Percentiles rank a stretch among this genome's conserved stretches.
Evolutionary conservation across 192 early-diverging fungal species (phyloP).

Genomic region (Glomus cerebriforme): DNA sequence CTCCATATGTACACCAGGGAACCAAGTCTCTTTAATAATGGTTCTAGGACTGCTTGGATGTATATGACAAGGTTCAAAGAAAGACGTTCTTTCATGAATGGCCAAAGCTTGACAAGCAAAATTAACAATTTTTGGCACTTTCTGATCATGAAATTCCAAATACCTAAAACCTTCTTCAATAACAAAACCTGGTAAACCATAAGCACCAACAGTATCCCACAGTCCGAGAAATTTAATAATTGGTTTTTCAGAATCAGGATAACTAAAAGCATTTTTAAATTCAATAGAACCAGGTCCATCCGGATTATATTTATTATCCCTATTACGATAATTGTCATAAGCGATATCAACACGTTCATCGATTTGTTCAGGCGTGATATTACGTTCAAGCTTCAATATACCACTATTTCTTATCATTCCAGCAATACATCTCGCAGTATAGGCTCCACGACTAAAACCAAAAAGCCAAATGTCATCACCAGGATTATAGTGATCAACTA

Average conservation of each 20-base stretch:
- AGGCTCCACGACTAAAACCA: conserved; percentile 32
- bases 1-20: not conserved
- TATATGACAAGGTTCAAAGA: not conserved
- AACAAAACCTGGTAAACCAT: conserved; percentile 22
- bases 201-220: conserved; percentile 26
- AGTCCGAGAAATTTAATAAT: conserved; percentile 35
- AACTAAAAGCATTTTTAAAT: conserved; percentile 18
- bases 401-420: conserved; percentile 38
- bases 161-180: conserved; percentile 15
- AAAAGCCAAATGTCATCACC: conserved; percentile 45
- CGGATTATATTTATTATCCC: not conserved
- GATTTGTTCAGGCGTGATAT: too few relatives aligned
- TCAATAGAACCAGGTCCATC: not conserved
- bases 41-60: not conserved
- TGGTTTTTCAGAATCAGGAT: conserved; percentile 15
- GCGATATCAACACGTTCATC: not conserved
- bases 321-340: conserved; percentile 27
- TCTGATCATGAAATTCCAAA: conserved; percentile 24
- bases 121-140: conserved; percentile 24
- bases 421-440: conserved; percentile 31
- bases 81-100: not conserved
- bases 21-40: not conserved
- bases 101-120: conserved; percentile 1
- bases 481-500: not conserved
- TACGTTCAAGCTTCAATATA: conserved; percentile 6